Base-by-base conservation (phyloP, 306 rosid species). In the Potentilla sterilis region DNA sequence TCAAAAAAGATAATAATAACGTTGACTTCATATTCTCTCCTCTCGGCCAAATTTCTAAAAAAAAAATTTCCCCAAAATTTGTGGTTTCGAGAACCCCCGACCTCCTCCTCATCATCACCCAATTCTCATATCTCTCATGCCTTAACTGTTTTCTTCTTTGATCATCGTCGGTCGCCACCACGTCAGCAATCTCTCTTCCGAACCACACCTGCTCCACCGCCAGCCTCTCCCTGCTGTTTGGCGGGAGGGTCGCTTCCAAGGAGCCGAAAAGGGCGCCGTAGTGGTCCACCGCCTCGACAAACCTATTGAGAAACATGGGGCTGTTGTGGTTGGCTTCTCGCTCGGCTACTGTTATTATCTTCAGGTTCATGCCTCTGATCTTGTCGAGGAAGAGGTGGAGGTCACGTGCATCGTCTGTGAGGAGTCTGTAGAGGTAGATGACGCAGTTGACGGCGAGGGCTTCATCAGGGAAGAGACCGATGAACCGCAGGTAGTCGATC, bases 401-500 rank as follows among this genome's bases (percentile, higher is more conserved):
- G 35, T 49, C 68, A 43, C 74, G 67, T 21, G 75, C 34, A 61
- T 78, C 83, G 48, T 77, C 71, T 48, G 75, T 73, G 38, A 77
- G 28, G 19, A 84, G 83, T 37, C 77, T 70, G 80, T 87, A 85
- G 15, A 87, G 78, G 83, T 77, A 84, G 42, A 80, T 78, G 4
- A 84, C 87, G 21, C 86, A 87, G 83, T 87, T 87, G 32, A 87
- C 78, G 35, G 90, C 90, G 8, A 87, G 79, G 37, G 87, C 80
- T 73, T 87, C 90, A 7, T 80, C 79, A 5, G 81, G 86, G 59
- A 70, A 67, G 32, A 81, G 79, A 2, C 69, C 44, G 2, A 75
- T n/a, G 74, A 4, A 80, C 48, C 5, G 81, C 22, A 75, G 35
- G 46, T 73, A 54, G 70, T 44, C 18, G 22, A 79, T 15, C 15